phyloP scores from a whole-genome alignment of 1,284 basidiomycete species.

The Psilocybe mexicana region DNA sequence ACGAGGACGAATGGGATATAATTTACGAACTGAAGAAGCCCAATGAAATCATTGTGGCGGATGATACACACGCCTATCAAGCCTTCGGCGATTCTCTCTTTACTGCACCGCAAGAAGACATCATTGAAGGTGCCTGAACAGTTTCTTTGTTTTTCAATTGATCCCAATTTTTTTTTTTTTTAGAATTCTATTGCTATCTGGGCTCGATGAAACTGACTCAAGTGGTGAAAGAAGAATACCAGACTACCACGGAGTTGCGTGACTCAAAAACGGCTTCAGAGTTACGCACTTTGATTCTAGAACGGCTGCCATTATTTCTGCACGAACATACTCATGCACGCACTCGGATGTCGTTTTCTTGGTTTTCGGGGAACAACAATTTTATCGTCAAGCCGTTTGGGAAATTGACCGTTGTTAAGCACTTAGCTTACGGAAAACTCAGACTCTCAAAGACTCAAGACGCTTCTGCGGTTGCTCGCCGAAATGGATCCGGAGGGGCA shows the following conservation, averaged over 20 bases:
- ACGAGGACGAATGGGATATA: conserved; percentile 71
- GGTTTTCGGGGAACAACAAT: conserved; percentile 71
- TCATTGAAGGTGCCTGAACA: conserved; percentile 60
- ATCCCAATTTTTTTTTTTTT: too few relatives aligned
- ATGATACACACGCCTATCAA: conserved; percentile 76
- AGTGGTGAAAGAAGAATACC: conserved; percentile 77
- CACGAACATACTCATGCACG: conserved; percentile 82
- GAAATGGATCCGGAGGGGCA: conserved; percentile 50
- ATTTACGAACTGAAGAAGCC: conserved; percentile 65
- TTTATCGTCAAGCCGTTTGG: conserved; percentile 72
- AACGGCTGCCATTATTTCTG: conserved; percentile 89
- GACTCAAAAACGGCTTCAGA: conserved; percentile 50
- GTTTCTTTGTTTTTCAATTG: too few relatives aligned
- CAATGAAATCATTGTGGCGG: conserved; percentile 72
- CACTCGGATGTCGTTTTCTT: conserved; percentile 69
- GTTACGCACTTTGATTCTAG: conserved; percentile 69
- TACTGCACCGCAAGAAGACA: conserved; percentile 88
- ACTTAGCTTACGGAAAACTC: conserved; percentile 51
- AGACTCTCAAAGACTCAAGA: conserved; percentile 58
- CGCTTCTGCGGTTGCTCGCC: conserved; percentile 75
- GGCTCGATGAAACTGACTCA: conserved; percentile 73
- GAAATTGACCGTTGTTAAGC: conserved; percentile 62
- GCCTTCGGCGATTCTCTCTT: conserved; percentile 79
- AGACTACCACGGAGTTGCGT: conserved; percentile 54
- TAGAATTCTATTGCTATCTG: conserved; percentile 67